These are phyloP conservation scores for Crithidia brevicula DNA, from an alignment of 208 protist species.

Conservation along the genomic window DNA sequence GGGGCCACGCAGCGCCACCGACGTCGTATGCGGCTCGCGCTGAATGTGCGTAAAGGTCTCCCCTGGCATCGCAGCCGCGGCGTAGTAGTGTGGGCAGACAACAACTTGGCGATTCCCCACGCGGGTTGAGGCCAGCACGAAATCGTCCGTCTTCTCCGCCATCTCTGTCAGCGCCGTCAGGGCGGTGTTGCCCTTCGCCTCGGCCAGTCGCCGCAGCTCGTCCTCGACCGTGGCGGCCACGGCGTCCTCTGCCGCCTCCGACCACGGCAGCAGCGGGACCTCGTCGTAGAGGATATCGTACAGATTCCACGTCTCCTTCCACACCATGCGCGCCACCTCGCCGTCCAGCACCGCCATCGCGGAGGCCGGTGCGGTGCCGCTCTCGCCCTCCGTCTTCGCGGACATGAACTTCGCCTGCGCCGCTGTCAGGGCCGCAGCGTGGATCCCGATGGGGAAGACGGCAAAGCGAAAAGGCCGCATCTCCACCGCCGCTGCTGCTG, in stretches of 20 bases:
- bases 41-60: not conserved
- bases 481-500: not conserved
- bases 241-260: slow-evolving; percentile 1
- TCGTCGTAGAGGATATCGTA: slow-evolving; percentile 88
- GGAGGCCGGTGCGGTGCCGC: not conserved
- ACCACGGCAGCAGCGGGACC: slow-evolving; percentile 59
- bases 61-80: slow-evolving; percentile 16
- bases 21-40: not conserved
- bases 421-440: slow-evolving; percentile 17
- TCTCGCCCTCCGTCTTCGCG: not conserved
- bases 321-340: slow-evolving; percentile 38
- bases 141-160: slow-evolving; percentile 19
- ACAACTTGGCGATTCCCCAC: slow-evolving; percentile 37
- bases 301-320: slow-evolving; percentile 89
- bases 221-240: slow-evolving; percentile 14
- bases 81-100: slow-evolving; percentile 76
- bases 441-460: slow-evolving; percentile 69
- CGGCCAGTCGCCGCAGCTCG: slow-evolving; percentile 3
- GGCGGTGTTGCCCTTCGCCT: not conserved
- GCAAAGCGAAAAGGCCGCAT: slow-evolving; percentile 46
- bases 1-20: not conserved
- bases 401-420: slow-evolving; percentile 7
- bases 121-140: slow-evolving; percentile 34
- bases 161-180: slow-evolving; percentile 17
- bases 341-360: slow-evolving; percentile 1